Base-by-base conservation (phyloP, 441 rosid species). In the Adansonia gregorii region DNA sequence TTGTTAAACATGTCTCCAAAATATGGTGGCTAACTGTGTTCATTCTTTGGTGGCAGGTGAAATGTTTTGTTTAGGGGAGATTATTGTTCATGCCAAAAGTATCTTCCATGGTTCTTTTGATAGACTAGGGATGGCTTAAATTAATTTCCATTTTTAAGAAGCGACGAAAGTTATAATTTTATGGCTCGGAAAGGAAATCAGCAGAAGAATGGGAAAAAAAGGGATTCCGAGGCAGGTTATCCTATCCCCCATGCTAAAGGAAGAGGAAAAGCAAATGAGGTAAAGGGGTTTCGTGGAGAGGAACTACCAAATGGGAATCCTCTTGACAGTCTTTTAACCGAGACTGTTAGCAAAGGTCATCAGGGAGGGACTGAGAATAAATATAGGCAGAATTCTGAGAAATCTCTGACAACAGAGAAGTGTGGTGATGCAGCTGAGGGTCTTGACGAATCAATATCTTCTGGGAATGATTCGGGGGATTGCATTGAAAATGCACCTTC, bases 181-280 rank as follows among this genome's bases (percentile, higher is more conserved):
- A 95, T 95, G 99, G 97, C 98, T 82, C 92, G 97, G 55, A 91
- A 90, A 86, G 88, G 94, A 75, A 95, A 84, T 80, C 93, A 91
- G 24, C 98, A 87, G 85, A 92, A 87, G 89, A 90, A 89, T 87
- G 96, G 94, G 63, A 89, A 85, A 79, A 88, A 82, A 82, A 93
- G 77, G 80, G 84, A 84, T 79, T 69, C 88, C 55, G 92, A 87
- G 54, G 85, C 89, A 55, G 83, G 81, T 48, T n/a, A 49, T 74
- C 81, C 76, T 22, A 20, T 79, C 45, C 80, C 81, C 1, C 83
- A 84, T 72, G 69, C 35, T 63, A 86, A 87, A 78, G 88, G 83
- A 66, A 83, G 74, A 76, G 92, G 85, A 71, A 83, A 86, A 81
- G 77, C 81, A 27, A 84, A 80, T 74, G 91, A 87, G 43, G 72